Base-by-base conservation (phyloP, 441 rosid genomes). In the Gossypium trilobum region DNA sequence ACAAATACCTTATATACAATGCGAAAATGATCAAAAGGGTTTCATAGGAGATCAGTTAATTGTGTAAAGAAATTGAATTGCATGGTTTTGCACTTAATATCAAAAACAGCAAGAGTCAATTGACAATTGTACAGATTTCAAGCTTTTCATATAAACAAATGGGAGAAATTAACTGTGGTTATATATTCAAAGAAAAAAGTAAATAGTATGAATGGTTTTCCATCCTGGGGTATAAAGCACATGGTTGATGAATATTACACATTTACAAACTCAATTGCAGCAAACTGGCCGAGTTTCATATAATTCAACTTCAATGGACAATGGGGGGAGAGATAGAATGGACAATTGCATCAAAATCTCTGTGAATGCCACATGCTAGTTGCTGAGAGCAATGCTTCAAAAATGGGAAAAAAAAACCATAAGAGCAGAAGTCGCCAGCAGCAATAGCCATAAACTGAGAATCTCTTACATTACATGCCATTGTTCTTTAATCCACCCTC, bases 281-380 rank as follows among this genome's bases (percentile, higher is more conserved):
- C 44, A 27, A 27, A 46, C 16, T 46, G 58, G 27, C 25, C 13
- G 17, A 5, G 57, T 58, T 71, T 52, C 44, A 67, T 19, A 25
- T 65, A n/a, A 46, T 44, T 65, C 36, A 50, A 70, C 65, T 57
- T 22, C 56, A 31, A 71, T 42, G 10, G 6, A 13, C 39, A 58
- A 27, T 55, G 9, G 2, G 48, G 44, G 8, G 17, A 22, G 44
- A 36, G 61, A 39, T 13, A 58, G 48, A 59, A 72, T 59, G 27
- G 57, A 72, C 68, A 59, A 50, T 60, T 48, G 68, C 31, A 72
- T 72, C 39, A 77, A 72, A 82, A 77, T 65, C 73, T 62, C 72
- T 73, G 80, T 76, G 74, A 70, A 71, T 46, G 13, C 25, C 11
- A 20, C 70, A 70, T 59, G 78, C 82, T 42, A 62, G 44, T 56